Conservation (phyloP, 1,284 basidiomycete genomes). For the Ceratobasidium sp. region DNA sequence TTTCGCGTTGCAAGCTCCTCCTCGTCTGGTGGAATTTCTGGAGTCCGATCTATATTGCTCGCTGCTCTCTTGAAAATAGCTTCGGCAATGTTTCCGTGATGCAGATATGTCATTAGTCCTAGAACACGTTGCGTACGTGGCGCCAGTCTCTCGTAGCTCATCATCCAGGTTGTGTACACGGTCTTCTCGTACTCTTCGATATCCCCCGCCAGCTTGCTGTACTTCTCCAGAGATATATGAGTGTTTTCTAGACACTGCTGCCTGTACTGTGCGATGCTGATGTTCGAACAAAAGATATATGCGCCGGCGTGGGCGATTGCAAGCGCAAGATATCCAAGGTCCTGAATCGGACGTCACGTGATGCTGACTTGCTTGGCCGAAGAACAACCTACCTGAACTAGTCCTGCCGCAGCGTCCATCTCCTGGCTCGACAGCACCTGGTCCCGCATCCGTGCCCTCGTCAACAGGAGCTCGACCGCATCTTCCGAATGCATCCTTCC, state of each 20-base stretch:
- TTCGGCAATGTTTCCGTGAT: neutral
- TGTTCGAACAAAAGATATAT: neutral
- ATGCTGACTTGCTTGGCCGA: no score
- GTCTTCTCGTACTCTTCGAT: neutral
- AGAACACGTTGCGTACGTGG: neutral
- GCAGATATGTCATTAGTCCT: neutral
- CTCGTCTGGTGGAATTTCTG: neutral
- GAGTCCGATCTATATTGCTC: neutral
- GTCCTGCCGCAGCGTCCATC: neutral
- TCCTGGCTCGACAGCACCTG: neutral
- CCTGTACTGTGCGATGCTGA: neutral
- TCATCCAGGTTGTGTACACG: neutral
- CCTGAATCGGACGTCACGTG: neutral
- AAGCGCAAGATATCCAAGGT: neutral
- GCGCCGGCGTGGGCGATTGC: slow-evolving; percentile 20
- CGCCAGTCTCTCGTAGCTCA: slow-evolving; percentile 1
- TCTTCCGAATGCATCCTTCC: slow-evolving; percentile 3
- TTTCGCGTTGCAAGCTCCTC: neutral
- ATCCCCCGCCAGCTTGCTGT: neutral
- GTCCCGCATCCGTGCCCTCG: neutral
- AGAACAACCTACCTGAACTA: slow-evolving; percentile 6
- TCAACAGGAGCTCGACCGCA: neutral
- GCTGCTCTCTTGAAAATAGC: neutral
- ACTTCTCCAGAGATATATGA: neutral
- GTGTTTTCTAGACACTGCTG: neutral